Evolutionary conservation across 1,284 basidiomycete species (phyloP), one percentile per base, ranked within the genome.

Genomic region (Heterobasidion irregulare): DNA sequence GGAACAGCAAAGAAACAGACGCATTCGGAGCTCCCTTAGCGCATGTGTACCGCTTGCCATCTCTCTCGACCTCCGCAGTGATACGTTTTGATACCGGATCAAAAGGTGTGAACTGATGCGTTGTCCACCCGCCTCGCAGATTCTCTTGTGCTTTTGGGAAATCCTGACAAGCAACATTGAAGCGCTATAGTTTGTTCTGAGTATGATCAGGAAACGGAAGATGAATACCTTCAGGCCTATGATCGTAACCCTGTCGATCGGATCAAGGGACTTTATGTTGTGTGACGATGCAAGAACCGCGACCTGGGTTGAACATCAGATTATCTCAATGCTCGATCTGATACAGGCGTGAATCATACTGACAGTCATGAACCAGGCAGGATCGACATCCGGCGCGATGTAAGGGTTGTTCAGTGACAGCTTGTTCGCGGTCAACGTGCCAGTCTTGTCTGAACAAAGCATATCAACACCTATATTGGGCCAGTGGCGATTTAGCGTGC

Each of bases 71-170:
- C 62, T 79, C 78, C 50, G 79, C 74, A 49, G 77, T 78, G 64
- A 80, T 80, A 53, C 78, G 75, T 68, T 80, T 80, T 51, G 76
- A 78, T 51, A 79, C 78, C 32, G 78, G 78, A 63, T 79, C 77
- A 66, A 80, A 80, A 34, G 78, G 78, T 2, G 68, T 71, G 66
- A 80, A 80, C 60, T 75, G 75, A 65, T 75, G 66, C 26, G 78
- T 80, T 53, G 63, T 71, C 78, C 78, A 80, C 48, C 78, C 78
- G 6, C 64, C 64, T 57, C 62, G 34, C 8, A 56, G 68, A 59
- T 76, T 72, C 62, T 72, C 72, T 60, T 44, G 3, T 49, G 47
- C 7, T n/a, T 18, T 13, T 15, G 13, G 7, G 33, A 36, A 50
- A 9, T 33, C 49, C 38, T 52, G 38, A 12, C 12, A 26, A 47